Evolutionary conservation across 768 basidiomycete genomes (phyloP), one percentile per base, ranked within the genome.

Genomic region (Ramaria sp.): DNA sequence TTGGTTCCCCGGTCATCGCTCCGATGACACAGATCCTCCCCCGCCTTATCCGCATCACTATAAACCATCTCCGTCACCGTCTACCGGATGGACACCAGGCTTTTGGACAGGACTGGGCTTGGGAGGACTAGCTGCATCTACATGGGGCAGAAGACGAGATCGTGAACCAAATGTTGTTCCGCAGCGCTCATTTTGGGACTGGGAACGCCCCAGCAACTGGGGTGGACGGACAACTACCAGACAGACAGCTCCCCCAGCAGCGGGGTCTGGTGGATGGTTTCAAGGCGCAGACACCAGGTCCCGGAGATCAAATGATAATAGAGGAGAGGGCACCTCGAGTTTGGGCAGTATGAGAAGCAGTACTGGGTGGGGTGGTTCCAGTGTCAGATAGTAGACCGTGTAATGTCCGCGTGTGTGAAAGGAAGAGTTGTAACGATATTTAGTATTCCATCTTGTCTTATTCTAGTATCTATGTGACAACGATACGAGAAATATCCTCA

Each of bases 51-150:
- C 85, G 0, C 72, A 71, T 51, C 54, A 65, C 53, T 24, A 58
- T 30, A 50, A 57, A 27, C 20, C 58, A 10, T 54, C 63, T 4
- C 31, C 57, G 11, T 74, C 79, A 62, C 61, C 71, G 34, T 33
- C 67, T 68, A 69, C 69, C 55, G 72, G 72, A 33, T 83, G 81
- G 80, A 68, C 72, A 42, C 84, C 87, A 11, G 91, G 91, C 3
- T 93, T 95, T 67, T 93, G 84, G 87, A 84, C 87, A 1, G 92
- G 92, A 3, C 81, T 88, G 7, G 79, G 81, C 0, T 63, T 86
- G 1, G 93, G 90, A 7, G 85, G 84, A 24, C 67, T 87, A 2
- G 86, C 83, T 1, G 78, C 81, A 27, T 68, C 69, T 51, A 34
- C 69, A 22, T 62, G 61, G 22, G 58, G 58, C 43, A 33, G 43